A percentile compares a stretch with the other conserved stretches of the same genome.
phyloP scores from a whole-genome alignment of 2,329 filamentous ascomycete species.

The Ceratocystis smalleyi region DNA sequence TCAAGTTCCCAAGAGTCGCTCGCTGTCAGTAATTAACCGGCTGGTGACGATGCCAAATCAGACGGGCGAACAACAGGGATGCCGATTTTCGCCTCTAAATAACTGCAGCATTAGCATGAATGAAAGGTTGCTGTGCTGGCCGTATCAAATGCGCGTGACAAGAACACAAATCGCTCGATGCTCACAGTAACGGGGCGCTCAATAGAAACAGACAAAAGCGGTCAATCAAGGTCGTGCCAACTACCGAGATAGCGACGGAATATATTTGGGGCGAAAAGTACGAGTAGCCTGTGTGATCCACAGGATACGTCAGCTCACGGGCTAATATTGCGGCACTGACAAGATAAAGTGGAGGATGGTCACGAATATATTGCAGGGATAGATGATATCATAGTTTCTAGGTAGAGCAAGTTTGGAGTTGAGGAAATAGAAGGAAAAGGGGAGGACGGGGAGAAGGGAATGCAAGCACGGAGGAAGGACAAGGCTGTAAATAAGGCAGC shows the following conservation, averaged over 20 bases:
- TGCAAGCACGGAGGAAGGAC: neutral
- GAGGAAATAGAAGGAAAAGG: constrained; percentile 21
- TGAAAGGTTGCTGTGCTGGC: neutral
- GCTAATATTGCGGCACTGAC: neutral
- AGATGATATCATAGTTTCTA: neutral
- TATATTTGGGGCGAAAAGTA: neutral
- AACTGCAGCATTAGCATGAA: neutral
- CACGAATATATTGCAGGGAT: neutral
- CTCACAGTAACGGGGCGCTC: neutral
- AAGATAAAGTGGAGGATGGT: neutral
- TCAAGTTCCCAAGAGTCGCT: no score
- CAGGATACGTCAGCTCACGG: neutral
- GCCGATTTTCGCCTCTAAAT: neutral
- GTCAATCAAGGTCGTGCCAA: neutral
- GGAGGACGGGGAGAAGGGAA: neutral
- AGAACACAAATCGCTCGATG: neutral
- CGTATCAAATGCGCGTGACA: neutral
- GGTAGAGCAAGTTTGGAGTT: neutral
- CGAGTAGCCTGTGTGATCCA: neutral
- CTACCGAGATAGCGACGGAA: neutral
- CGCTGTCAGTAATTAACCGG: no score
- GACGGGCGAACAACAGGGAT: neutral
- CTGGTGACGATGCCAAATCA: no score
- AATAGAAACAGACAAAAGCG: neutral
- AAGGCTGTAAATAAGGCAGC: neutral